These are phyloP conservation scores for Graphium sp. DNA, from an alignment of 2,329 filamentous ascomycete species.

Conservation along the genomic window DNA sequence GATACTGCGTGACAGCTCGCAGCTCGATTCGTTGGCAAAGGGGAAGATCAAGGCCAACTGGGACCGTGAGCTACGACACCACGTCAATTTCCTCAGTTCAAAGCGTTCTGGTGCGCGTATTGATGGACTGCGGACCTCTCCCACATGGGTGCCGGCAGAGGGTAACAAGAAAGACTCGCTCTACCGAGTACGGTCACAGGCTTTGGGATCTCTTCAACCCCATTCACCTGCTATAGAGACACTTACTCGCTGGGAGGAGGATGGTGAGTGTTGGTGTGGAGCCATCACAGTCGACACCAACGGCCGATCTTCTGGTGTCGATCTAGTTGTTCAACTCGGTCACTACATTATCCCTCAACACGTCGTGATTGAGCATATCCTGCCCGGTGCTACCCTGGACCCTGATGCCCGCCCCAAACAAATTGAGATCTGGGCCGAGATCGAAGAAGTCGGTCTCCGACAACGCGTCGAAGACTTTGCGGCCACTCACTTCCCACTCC, in stretches of 20 bases:
- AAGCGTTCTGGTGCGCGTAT: slow-evolving; percentile 52
- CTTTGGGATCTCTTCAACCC: too few species aligned
- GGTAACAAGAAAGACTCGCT: slow-evolving; percentile 1
- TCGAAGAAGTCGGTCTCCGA: slow-evolving; percentile 26
- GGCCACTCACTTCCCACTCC: slow-evolving; percentile 19
- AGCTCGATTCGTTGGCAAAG: slow-evolving; percentile 27
- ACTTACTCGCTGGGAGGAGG: slow-evolving; percentile 60
- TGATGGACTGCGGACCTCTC: slow-evolving; percentile 42
- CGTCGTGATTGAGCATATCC: slow-evolving; percentile 57
- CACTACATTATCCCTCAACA: slow-evolving; percentile 47
- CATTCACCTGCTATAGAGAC: too few species aligned
- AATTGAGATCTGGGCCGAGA: slow-evolving; percentile 53
- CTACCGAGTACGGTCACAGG: slow-evolving; percentile 5
- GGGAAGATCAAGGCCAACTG: slow-evolving; percentile 27
- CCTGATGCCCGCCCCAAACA: slow-evolving; percentile 45
- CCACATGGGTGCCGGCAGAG: slow-evolving; percentile 24
- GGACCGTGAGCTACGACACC: slow-evolving; percentile 25
- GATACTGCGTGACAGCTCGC: too few species aligned
- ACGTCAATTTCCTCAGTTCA: slow-evolving; percentile 64
- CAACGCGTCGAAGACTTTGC: slow-evolving; percentile 25
- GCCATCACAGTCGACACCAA: slow-evolving; percentile 21
- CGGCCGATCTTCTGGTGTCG: slow-evolving; percentile 33
- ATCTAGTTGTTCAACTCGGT: slow-evolving; percentile 46
- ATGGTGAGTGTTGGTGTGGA: slow-evolving; percentile 81
- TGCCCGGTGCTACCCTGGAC: slow-evolving; percentile 41